Percentiles rank a stretch among this genome's conserved stretches.
These are phyloP conservation scores for Amanita muscaria DNA, from an alignment of 768 basidiomycete genomes.

Conservation along the genomic window DNA sequence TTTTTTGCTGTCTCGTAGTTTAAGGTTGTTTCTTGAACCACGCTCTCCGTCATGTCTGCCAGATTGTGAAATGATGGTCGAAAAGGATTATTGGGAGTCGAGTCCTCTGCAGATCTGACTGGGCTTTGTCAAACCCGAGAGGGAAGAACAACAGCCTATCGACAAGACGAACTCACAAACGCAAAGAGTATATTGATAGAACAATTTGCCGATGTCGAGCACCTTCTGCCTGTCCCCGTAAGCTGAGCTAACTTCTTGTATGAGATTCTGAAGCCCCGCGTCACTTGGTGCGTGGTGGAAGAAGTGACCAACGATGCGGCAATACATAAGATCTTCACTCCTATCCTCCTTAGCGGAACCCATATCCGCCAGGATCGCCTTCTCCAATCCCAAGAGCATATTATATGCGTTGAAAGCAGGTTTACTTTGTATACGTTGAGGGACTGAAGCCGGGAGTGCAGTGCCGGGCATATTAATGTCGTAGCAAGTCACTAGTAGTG, in stretches of 20 bases:
- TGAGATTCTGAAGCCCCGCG: not conserved
- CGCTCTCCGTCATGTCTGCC: constrained; percentile 15
- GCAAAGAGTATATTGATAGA: constrained; percentile 11
- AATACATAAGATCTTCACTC: not conserved
- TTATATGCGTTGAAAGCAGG: not conserved
- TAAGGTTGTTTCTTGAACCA: constrained; percentile 13
- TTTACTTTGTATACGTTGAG: not conserved
- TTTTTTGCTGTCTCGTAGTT: constrained; percentile 13
- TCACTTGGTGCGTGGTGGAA: not conserved
- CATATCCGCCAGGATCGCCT: not conserved
- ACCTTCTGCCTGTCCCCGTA: not conserved
- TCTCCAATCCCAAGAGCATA: not conserved
- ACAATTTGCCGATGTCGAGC: not conserved
- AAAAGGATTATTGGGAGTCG: constrained; percentile 4
- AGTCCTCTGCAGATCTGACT: constrained; percentile 1
- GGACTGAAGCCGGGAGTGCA: not conserved
- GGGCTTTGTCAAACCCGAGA: constrained; percentile 3
- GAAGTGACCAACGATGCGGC: constrained; percentile 1
- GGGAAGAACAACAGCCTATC: not conserved
- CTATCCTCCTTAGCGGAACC: not conserved
- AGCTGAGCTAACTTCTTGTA: not conserved
- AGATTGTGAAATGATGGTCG: constrained; percentile 17
- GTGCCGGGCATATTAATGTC: not conserved
- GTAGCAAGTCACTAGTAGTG: not conserved
- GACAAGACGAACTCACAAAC: constrained; percentile 17